Conservation (phyloP, 2,329 filamentous ascomycete species). For the Sclerotinia spermophila region DNA sequence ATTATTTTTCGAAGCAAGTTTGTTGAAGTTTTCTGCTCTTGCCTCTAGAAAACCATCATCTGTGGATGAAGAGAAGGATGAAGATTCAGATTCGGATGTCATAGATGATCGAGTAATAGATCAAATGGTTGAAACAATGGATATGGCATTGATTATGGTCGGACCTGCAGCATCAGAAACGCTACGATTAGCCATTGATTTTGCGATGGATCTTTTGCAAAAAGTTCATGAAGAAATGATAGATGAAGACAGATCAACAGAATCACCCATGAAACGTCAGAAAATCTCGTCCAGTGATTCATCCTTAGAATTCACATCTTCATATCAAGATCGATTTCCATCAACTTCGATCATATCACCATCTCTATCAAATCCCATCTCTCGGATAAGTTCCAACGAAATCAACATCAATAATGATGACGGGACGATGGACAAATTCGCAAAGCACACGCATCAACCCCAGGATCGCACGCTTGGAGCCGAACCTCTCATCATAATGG, state of each 20-base stretch:
- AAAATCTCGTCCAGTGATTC: conserved; percentile 16
- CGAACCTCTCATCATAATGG: conserved; percentile 66
- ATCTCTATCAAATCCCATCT: conserved; percentile 43
- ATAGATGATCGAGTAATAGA: conserved; percentile 23
- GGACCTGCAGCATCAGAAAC: conserved; percentile 21
- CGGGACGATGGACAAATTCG: conserved; percentile 57
- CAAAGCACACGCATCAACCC: conserved; percentile 53
- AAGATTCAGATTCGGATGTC: neutral
- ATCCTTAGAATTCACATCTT: neutral
- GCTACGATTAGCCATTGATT: conserved; percentile 42
- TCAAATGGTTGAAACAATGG: conserved; percentile 33
- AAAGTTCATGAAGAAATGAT: conserved; percentile 32
- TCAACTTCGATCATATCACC: conserved; percentile 40
- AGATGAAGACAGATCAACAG: neutral
- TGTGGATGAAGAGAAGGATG: neutral
- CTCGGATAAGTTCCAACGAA: conserved; percentile 25
- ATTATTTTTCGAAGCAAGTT: conserved; percentile 66
- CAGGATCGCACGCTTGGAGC: conserved; percentile 41
- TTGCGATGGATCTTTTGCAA: conserved; percentile 66
- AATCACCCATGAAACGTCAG: conserved; percentile 26
- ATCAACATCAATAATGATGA: conserved; percentile 34
- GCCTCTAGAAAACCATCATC: conserved; percentile 30
- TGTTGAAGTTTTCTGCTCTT: conserved; percentile 54
- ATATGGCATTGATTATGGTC: conserved; percentile 38
- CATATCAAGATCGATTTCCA: conserved; percentile 24